These are phyloP conservation scores for Botrytis elliptica DNA, from an alignment of 2,329 filamentous ascomycete genomes.

Conservation along the genomic window DNA sequence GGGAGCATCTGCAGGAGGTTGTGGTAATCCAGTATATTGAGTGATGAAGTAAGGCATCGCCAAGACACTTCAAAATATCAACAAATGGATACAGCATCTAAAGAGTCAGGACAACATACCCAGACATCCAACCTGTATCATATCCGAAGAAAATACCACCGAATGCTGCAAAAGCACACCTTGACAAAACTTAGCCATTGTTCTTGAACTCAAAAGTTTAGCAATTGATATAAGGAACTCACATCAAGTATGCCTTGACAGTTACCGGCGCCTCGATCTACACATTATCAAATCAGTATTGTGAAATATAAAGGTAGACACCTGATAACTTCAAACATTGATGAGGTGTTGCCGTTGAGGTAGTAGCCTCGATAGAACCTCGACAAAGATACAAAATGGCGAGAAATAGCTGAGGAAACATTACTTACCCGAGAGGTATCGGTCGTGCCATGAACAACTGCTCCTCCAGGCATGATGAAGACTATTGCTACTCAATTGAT, in stretches of 20 bases:
- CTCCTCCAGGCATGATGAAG: slow-evolving; percentile 22
- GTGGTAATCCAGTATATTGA: slow-evolving; percentile 27
- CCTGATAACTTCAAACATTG: not conserved
- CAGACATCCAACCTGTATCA: slow-evolving; percentile 68
- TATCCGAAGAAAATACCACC: slow-evolving; percentile 56
- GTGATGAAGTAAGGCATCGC: slow-evolving; percentile 31
- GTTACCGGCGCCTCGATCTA: slow-evolving; percentile 21
- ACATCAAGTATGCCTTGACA: slow-evolving; percentile 18
- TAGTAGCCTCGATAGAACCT: not conserved
- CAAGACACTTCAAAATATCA: slow-evolving; percentile 22
- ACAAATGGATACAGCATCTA: not conserved
- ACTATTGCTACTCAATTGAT: slow-evolving; percentile 12
- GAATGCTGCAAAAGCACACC: slow-evolving; percentile 66
- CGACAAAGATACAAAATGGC: not conserved
- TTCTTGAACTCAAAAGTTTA: not conserved
- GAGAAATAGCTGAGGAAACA: not conserved
- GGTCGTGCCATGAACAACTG: slow-evolving; percentile 22
- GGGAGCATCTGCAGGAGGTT: slow-evolving; percentile 4
- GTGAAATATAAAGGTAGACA: not conserved
- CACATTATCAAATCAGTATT: not conserved
- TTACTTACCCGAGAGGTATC: slow-evolving; percentile 23
- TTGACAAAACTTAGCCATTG: not conserved
- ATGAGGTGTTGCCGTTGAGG: not conserved
- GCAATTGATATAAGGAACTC: not conserved
- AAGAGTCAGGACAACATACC: not conserved